Percentiles rank a stretch among this genome's conserved stretches.
Evolutionary conservation across 1,284 basidiomycete genomes (phyloP).

Genomic region (Coniophora puteana): DNA sequence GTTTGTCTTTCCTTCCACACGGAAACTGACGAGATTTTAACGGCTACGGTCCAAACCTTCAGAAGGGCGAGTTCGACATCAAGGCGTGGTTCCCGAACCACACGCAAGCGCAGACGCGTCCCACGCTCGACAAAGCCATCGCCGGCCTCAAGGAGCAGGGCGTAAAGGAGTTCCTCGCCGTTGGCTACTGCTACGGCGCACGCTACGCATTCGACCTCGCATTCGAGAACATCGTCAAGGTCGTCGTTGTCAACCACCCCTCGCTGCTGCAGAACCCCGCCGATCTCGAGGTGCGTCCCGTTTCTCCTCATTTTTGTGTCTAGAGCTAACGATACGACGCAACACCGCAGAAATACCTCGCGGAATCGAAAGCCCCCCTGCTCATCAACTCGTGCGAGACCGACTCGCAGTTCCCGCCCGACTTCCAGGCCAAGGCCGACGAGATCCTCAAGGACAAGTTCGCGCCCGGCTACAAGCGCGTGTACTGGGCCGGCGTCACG

Average conservation of each 20-base stretch:
- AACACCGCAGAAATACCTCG: constrained; percentile 24
- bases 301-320: neutral
- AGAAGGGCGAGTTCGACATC: constrained; percentile 10
- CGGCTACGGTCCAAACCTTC: neutral
- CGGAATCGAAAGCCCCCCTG: constrained; percentile 31
- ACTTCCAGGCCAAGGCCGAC: constrained; percentile 30
- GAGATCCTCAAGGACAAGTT: constrained; percentile 37
- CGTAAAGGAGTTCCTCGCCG: constrained; percentile 19
- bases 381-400: constrained; percentile 40
- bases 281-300: constrained; percentile 28
- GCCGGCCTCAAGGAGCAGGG: constrained; percentile 21
- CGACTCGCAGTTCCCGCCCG: constrained; percentile 31
- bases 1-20: neutral
- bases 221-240: constrained; percentile 28
- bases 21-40: neutral
- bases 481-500: constrained; percentile 38
- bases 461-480: constrained; percentile 38
- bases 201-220: constrained; percentile 33
- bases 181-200: constrained; percentile 32
- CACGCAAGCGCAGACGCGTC: constrained; percentile 18
- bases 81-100: constrained; percentile 21
- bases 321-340: neutral
- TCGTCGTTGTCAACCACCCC: constrained; percentile 35
- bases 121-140: constrained; percentile 25
- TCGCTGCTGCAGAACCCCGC: constrained; percentile 35